Evolutionary conservation across 257 asterid species (phyloP), one percentile per base, ranked within the genome.

Genomic region (Mitragyna speciosa): DNA sequence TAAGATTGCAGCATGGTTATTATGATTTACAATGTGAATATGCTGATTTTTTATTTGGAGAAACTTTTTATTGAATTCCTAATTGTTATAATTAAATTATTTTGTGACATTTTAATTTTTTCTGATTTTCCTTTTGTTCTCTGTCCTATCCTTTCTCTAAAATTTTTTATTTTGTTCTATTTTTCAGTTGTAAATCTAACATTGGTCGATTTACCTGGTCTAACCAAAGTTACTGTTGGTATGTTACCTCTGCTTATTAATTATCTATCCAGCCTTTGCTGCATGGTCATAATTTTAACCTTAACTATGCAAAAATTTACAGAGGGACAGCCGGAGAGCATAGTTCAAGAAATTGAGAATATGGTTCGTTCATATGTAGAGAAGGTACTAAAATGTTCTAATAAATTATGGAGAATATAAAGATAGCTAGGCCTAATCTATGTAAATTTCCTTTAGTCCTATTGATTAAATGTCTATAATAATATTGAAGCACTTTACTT

Each of bases 211-310:
- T 85, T 87, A 79, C 89, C 90, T 47, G 90, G 90, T 65, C 75
- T 87, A 70, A 87, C 90, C 30, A 85, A 85, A 66, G 89, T 88
- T 47, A 89, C 87, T 59, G 87, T 88, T 9, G 91, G 91, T 88
- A 85, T 80, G 91, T 39, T 78, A 69, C 75, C 26, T 65, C 12
- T 67, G 59, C 54, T 78, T 26, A 20, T 24, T 73, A 45, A 67
- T 31, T 11, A 64, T 59, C 36, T 71, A 8, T 73, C 30, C 51
- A 48, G 7, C 54, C 58, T 58, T 76, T 54, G 41, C 24, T 70
- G 70, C 36, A 12, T 30, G 28, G 39, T 74, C 22, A 16, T 64
- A 22, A 26, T 6, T 24, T 65, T 68, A 15, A 31, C 7, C 45
- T 30, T 14, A 65, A 19, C 67, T 69, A 59, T 30, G 39, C 54